A percentile compares a stretch with the other conserved stretches of the same genome.
These are phyloP conservation scores for Chaetothyriales sp. DNA, from an alignment of 2,329 filamentous ascomycete genomes.

Conservation along the genomic window DNA sequence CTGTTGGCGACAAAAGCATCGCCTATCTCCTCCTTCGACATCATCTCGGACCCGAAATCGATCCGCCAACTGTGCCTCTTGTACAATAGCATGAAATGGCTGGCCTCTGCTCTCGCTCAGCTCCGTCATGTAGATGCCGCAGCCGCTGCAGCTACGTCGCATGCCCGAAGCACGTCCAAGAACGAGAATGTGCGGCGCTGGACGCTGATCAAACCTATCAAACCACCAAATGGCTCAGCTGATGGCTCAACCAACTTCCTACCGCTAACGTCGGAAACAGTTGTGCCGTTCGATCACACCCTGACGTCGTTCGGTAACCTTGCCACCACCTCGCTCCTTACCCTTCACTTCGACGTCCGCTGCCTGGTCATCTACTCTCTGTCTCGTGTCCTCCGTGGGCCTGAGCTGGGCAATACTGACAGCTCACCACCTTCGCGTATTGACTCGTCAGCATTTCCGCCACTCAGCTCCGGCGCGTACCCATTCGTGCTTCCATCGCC, in stretches of 20 bases:
- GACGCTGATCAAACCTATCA: slow-evolving; percentile 60
- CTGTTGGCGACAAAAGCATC: slow-evolving; percentile 40
- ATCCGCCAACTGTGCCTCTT: slow-evolving; percentile 73
- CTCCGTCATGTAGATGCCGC: slow-evolving; percentile 69
- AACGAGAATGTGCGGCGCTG: slow-evolving; percentile 48
- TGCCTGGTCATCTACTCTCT: slow-evolving; percentile 75
- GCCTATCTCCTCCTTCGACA: slow-evolving; percentile 58
- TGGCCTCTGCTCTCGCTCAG: slow-evolving; percentile 65
- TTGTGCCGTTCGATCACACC: slow-evolving; percentile 74
- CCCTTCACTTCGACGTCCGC: slow-evolving; percentile 75
- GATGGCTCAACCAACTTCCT: slow-evolving; percentile 50
- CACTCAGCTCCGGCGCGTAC: slow-evolving; percentile 28
- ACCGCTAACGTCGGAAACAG: slow-evolving; percentile 74
- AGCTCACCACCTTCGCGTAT: slow-evolving; percentile 21
- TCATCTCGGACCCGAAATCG: slow-evolving; percentile 77
- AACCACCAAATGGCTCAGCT: slow-evolving; percentile 7
- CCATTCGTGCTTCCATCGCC: slow-evolving; percentile 28
- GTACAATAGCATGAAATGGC: slow-evolving; percentile 97
- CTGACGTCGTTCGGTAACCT: slow-evolving; percentile 70
- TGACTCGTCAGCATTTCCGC: slow-evolving; percentile 34
- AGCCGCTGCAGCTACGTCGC: slow-evolving; percentile 35
- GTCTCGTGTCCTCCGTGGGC: slow-evolving; percentile 43
- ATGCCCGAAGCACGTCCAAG: slow-evolving; percentile 33
- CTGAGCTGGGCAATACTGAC: slow-evolving; percentile 20
- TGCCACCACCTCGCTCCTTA: slow-evolving; percentile 62